Base-by-base conservation (phyloP, 192 early-diverging fungal species). In the Coemansia nantahalensis region DNA sequence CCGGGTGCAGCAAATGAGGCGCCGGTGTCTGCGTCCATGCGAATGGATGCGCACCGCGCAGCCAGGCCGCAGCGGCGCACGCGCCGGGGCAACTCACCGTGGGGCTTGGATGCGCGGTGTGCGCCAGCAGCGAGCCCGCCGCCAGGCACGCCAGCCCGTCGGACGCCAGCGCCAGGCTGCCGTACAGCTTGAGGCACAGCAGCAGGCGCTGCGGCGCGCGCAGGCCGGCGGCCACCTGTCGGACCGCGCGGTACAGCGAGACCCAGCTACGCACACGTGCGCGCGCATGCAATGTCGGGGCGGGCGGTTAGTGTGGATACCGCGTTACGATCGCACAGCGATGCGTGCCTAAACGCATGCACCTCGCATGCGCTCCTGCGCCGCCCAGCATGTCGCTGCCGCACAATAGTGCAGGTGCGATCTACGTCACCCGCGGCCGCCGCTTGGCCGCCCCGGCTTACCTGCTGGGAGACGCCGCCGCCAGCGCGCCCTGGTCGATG, bases 161-260 rank as follows among this genome's bases (percentile, higher is more conserved):
- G 21, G 60, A 68, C 43, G 59, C 46, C 26, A 77, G 57, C 22
- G 74, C 47, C 45, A 77, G 24, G 48, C 62, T 65, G 46, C 59
- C 42, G 33, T 70, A 77, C n/a, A 77, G 63, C 56, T 65, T 77
- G 21, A 77, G 45, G 17, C 74, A 77, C 31, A 70, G 57, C 18
- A 48, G 18, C 45, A 77, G 58, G 4, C 67, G 47, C 24, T 46
- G 53, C 44, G 67, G 66, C 11, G 65, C 66, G 2, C 66, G 61
- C 33, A 70, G 56, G 46, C 44, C 64, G 54, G 61, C 65, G 8
- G 74, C 74, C 16, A 70, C 41, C 12, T 62, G 54, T 43, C 64
- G 74, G 34, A 69, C 51, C 23, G 66, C 67, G 5, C 55, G 53
- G 33, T 70, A 65, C 45, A 77, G 21, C 11, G 58, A 41, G 51